phyloP scores from a whole-genome alignment of 768 basidiomycete genomes.

The Suillus brevipes region DNA sequence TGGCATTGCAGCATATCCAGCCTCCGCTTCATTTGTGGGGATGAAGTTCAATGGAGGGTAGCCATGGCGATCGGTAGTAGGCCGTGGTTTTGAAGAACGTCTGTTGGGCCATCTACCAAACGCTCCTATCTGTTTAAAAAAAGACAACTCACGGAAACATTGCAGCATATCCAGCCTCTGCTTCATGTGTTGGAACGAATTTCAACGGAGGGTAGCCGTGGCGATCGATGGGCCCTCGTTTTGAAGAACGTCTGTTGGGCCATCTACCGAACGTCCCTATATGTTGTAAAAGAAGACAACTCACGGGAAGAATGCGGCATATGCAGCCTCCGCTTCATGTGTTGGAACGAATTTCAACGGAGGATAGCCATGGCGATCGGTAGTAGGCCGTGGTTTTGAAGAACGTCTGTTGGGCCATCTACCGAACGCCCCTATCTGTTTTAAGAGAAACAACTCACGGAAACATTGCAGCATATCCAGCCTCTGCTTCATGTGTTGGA shows the following conservation, averaged over 20 bases:
- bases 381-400: neutral
- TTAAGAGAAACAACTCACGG: neutral
- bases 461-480: constrained; percentile 19
- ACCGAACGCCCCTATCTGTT: neutral
- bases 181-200: constrained; percentile 26
- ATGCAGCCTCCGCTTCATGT: constrained; percentile 29
- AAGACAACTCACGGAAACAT: neutral
- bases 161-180: constrained; percentile 27
- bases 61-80: neutral
- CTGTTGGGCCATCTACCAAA: neutral
- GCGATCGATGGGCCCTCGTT: neutral
- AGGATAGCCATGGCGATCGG: neutral
- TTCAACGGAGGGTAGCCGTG: constrained; percentile 18
- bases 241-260: neutral
- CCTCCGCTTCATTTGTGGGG: constrained; percentile 28
- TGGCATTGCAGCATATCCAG: constrained; percentile 20
- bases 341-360: constrained; percentile 27
- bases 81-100: neutral
- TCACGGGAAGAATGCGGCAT: constrained; percentile 12
- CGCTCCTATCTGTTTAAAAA: neutral
- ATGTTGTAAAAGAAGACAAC: neutral
- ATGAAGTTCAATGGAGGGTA: constrained; percentile 24
- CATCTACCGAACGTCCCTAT: neutral
- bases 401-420: neutral
- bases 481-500: constrained; percentile 28